Conservation (phyloP, 345 rosid species). For the Luvunga scandens region DNA sequence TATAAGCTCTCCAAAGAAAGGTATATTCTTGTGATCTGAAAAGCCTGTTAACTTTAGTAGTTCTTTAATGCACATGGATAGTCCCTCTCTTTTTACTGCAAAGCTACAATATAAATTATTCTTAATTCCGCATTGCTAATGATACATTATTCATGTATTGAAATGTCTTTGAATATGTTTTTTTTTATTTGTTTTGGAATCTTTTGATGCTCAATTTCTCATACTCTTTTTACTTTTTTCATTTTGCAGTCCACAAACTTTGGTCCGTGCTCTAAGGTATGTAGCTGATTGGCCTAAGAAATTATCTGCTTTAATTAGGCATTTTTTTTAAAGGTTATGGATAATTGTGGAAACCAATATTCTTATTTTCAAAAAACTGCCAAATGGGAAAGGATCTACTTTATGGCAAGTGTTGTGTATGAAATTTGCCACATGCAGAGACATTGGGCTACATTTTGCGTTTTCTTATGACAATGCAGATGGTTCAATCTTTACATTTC, state of each 20-base stretch:
- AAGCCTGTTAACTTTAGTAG: background rate
- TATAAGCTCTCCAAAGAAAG: slow-evolving; percentile 94
- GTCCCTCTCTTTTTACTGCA: slow-evolving; percentile 4
- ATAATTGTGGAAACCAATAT: background rate
- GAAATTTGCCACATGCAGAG: background rate
- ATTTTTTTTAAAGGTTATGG: background rate
- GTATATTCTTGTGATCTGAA: slow-evolving; percentile 33
- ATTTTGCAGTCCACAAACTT: slow-evolving; percentile 90
- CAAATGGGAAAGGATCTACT: background rate
- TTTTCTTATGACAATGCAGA: background rate
- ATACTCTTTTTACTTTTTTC: slow-evolving; percentile 19
- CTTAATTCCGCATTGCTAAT: background rate
- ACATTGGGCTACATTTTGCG: background rate
- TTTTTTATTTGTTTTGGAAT: background rate
- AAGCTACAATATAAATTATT: background rate
- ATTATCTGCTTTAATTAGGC: background rate
- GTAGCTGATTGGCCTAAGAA: slow-evolving; percentile 12
- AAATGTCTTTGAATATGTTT: background rate
- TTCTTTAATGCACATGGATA: slow-evolving; percentile 13
- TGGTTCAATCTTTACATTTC: background rate
- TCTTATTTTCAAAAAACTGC: background rate
- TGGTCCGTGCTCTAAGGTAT: slow-evolving; percentile 98
- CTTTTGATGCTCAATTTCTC: background rate
- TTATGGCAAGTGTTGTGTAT: background rate
- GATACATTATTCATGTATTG: background rate